Conservation (phyloP, 2,329 filamentous ascomycete species). For the Colletotrichum graminicola region DNA sequence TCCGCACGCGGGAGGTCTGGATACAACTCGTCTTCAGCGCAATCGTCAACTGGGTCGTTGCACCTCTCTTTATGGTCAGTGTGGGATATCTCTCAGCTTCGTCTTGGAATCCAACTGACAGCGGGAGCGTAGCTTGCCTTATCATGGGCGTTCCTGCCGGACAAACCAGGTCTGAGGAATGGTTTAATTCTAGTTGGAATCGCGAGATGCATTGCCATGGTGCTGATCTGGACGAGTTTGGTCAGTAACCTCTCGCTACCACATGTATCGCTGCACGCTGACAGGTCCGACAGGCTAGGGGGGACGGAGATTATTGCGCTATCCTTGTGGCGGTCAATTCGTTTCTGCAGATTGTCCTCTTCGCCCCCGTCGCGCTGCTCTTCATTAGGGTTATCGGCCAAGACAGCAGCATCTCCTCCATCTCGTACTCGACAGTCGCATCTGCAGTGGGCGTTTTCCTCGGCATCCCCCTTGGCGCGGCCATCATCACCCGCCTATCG, state of each 20-base stretch:
- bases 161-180: conserved; percentile 67
- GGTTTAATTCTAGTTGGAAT: conserved; percentile 87
- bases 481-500: conserved; percentile 78
- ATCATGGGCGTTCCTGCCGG: conserved; percentile 76
- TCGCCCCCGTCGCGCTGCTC: conserved; percentile 75
- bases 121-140: conserved; percentile 64
- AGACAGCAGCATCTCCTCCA: conserved; percentile 51
- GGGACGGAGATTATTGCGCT: conserved; percentile 86
- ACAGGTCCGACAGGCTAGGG: conserved; percentile 64
- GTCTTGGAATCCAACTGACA: not conserved
- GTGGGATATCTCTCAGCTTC: not conserved
- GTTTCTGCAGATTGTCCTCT: conserved; percentile 79
- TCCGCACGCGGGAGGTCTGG: conserved; percentile 75
- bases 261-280: not conserved
- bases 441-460: conserved; percentile 87
- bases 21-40: conserved; percentile 83
- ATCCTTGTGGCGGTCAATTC: conserved; percentile 83
- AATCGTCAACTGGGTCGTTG: conserved; percentile 84
- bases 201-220: conserved; percentile 90
- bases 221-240: conserved; percentile 79
- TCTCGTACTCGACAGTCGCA: conserved; percentile 77
- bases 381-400: conserved; percentile 78
- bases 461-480: conserved; percentile 84
- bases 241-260: not conserved
- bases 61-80: conserved; percentile 82